Percentiles rank a stretch among this genome's conserved stretches.
Evolutionary conservation across 352 stramenopile species (phyloP).

Genomic region (Phytophthora brassicae): DNA sequence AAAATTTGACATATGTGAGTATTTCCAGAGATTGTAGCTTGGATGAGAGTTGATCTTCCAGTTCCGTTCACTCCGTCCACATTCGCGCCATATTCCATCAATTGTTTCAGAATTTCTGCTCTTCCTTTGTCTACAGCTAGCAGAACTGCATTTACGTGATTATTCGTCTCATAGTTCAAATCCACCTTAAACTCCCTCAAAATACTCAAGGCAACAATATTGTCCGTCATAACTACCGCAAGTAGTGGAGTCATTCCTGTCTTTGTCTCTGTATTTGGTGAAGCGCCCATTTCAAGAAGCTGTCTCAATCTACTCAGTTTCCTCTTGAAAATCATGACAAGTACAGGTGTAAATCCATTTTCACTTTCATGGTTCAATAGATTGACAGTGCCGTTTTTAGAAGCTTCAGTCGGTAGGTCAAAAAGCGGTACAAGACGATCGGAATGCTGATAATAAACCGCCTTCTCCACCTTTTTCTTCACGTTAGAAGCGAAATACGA

Average conservation of each 20-base stretch:
- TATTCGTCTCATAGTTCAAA: slow-evolving; percentile 38
- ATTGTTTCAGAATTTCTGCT: slow-evolving; percentile 30
- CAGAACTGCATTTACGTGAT: slow-evolving; percentile 37
- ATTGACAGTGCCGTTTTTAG: slow-evolving; percentile 7
- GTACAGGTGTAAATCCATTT: slow-evolving; percentile 54
- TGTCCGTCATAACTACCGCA: slow-evolving; percentile 42
- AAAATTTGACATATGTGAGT: slow-evolving; percentile 39
- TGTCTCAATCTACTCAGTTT: slow-evolving; percentile 40
- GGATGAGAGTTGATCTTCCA: slow-evolving; percentile 45
- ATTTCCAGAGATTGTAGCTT: slow-evolving; percentile 49
- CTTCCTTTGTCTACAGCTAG: slow-evolving; percentile 59
- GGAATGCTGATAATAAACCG: slow-evolving; percentile 44
- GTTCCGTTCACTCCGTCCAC: slow-evolving; percentile 34
- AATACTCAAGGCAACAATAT: slow-evolving; percentile 50
- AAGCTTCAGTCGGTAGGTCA: slow-evolving; percentile 18
- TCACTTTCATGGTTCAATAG: slow-evolving; percentile 56
- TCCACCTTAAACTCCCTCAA: slow-evolving; percentile 49
- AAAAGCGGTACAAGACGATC: slow-evolving; percentile 46
- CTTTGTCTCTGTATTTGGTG: slow-evolving; percentile 41
- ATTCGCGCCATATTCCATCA: slow-evolving; percentile 43
- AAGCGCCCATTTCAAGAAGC: slow-evolving; percentile 54
- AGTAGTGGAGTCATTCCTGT: slow-evolving; percentile 57
- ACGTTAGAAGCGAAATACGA: slow-evolving; percentile 33
- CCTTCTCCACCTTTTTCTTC: slow-evolving; percentile 48
- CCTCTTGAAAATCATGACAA: slow-evolving; percentile 46